These are phyloP conservation scores for Paramecium caudatum DNA, from an alignment of 73 alveolate species.

Conservation along the genomic window DNA sequence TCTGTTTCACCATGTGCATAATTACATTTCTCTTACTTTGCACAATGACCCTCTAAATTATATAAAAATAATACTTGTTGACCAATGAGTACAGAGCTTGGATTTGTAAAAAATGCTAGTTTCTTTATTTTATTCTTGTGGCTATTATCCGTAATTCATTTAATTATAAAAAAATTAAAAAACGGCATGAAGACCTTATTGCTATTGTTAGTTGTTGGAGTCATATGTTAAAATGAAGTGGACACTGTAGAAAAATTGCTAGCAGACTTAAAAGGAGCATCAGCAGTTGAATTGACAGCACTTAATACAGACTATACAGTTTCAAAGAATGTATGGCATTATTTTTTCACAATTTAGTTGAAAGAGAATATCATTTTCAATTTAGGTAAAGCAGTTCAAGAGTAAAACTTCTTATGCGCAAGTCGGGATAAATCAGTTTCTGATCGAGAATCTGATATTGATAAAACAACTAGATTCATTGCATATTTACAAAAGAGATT, in stretches of 20 bases:
- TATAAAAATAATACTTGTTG: background rate
- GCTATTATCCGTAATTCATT: background rate
- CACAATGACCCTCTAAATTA: constrained; percentile 48
- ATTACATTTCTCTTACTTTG: constrained; percentile 63
- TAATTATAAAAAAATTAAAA: constrained; percentile 35
- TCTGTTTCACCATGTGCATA: constrained; percentile 64
- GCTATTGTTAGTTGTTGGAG: background rate
- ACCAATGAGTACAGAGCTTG: constrained; percentile 54
- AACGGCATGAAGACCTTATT: constrained; percentile 33
- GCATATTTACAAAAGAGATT: constrained; percentile 26
- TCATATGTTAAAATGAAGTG: constrained; percentile 6
- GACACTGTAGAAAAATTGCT: constrained; percentile 59
- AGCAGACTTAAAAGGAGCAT: constrained; percentile 62
- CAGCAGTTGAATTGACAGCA: constrained; percentile 53
- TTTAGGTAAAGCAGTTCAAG: constrained; percentile 55
- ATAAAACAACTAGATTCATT: constrained; percentile 28
- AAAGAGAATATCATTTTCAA: constrained; percentile 56
- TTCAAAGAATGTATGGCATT: constrained; percentile 32
- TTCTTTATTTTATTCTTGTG: constrained; percentile 36
- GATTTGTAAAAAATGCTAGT: constrained; percentile 59
- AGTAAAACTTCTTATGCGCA: constrained; percentile 50
- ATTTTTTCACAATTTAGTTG: background rate
- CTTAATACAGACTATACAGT: constrained; percentile 63
- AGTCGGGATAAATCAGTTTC: constrained; percentile 43
- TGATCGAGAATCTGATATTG: constrained; percentile 40